These are phyloP conservation scores for Colletotrichum sp. DNA, from an alignment of 2,329 filamentous ascomycete genomes.

Conservation along the genomic window DNA sequence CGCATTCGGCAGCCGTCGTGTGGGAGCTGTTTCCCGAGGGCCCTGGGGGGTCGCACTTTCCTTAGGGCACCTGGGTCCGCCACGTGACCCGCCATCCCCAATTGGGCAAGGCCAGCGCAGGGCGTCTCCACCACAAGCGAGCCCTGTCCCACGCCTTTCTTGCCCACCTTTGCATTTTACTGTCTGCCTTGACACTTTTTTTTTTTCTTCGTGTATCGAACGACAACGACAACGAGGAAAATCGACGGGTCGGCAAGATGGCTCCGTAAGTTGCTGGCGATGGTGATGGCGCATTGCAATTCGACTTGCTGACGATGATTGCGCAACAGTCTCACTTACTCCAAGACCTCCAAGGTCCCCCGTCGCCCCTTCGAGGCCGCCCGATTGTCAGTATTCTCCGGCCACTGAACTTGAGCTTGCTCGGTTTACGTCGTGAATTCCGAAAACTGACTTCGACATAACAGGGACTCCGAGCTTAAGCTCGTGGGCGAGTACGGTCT, in stretches of 20 bases:
- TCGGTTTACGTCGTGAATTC: constrained; percentile 87
- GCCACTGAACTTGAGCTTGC: constrained; percentile 99
- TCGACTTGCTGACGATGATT: constrained; percentile 21
- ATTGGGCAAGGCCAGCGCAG: neutral
- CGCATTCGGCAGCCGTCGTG: neutral
- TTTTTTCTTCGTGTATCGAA: constrained; percentile 3
- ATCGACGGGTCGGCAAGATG: constrained; percentile 41
- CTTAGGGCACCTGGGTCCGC: neutral
- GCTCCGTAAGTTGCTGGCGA: constrained; percentile 41
- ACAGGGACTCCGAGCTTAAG: constrained; percentile 99
- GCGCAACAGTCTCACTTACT: constrained; percentile 70
- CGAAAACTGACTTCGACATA: constrained; percentile 67
- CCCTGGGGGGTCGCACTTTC: neutral
- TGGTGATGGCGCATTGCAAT: neutral
- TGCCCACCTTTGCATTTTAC: neutral
- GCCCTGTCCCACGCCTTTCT: neutral
- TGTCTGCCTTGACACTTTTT: constrained; percentile 11
- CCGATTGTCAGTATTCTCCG: constrained; percentile 96
- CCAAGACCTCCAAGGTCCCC: constrained; percentile 99
- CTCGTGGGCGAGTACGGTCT: constrained; percentile 99
- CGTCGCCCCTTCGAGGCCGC: constrained; percentile 98
- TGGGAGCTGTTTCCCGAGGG: neutral
- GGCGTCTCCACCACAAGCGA: neutral
- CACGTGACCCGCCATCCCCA: neutral
- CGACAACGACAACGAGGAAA: constrained; percentile 23